Evolutionary conservation across 495 filamentous ascomycete genomes (phyloP).

Genomic region (Aspergillus egyptiacus): DNA sequence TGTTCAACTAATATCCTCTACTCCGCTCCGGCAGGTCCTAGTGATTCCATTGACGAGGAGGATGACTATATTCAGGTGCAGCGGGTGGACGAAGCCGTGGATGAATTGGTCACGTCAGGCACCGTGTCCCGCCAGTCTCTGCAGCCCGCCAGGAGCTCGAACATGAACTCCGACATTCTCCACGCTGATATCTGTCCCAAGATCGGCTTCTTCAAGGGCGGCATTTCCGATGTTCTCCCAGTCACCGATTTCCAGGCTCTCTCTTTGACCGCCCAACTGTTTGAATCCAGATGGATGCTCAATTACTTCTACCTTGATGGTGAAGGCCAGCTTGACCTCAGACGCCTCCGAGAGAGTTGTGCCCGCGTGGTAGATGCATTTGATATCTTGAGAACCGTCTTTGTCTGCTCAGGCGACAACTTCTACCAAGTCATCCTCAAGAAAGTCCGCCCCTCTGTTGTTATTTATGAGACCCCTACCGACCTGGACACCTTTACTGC

Average conservation of each 20-base stretch:
- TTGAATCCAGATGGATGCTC: constrained; percentile 43
- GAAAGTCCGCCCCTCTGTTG: constrained; percentile 43
- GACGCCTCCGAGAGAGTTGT: constrained; percentile 40
- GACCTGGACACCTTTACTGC: constrained; percentile 43
- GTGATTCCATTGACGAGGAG: too few species aligned
- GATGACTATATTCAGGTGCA: background rate
- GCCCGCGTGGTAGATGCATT: constrained; percentile 44
- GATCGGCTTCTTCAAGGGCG: constrained; percentile 36
- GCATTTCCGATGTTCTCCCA: constrained; percentile 54
- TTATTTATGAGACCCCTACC: constrained; percentile 49
- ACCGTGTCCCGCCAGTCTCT: background rate
- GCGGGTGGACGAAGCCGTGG: background rate
- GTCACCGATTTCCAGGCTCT: constrained; percentile 59
- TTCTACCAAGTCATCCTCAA: constrained; percentile 60
- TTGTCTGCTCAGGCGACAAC: constrained; percentile 46
- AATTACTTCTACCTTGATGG: constrained; percentile 56
- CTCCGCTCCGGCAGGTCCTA: background rate
- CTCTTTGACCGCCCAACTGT: constrained; percentile 52
- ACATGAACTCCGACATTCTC: constrained; percentile 2
- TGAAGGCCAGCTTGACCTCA: constrained; percentile 39
- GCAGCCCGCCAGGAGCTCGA: constrained; percentile 2
- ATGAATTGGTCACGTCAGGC: background rate
- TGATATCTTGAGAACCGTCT: constrained; percentile 65
- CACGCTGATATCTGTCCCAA: constrained; percentile 6
- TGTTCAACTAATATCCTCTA: background rate